Evolutionary conservation across 352 stramenopile genomes (phyloP), one percentile per base, ranked within the genome.

Genomic region (Pythium dissimile): DNA sequence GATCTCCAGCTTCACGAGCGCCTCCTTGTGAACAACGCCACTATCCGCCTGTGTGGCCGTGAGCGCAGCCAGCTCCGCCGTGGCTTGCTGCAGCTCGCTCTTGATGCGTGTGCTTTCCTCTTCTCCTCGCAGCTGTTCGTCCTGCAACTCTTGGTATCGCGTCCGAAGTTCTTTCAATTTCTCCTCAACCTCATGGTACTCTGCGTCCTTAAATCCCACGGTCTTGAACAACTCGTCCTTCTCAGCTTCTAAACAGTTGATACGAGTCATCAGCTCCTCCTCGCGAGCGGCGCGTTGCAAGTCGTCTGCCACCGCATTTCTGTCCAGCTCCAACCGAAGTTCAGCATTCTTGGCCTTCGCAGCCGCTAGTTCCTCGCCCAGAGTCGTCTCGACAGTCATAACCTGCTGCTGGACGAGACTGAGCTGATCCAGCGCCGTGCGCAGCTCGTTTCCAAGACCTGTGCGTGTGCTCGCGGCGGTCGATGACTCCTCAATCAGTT

Each of bases 161-260:
- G 69, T 77, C 30, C 61, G 24, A 9, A 67, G 27, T n/a, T 67
- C 52, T 32, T 63, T 57, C 48, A 59, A 63, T 27, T 63, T 63
- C 38, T 67, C 54, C 10, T 52, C 34, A 15, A 86, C 51, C 21
- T 83, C 62, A 31, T 65, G 43, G 43, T 73, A 71, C 21, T 72
- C 50, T 15, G 54, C 51, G 10, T 63, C 59, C 15, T 84, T 59
- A 18, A 75, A 60, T 12, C 66, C 34, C 5, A 64, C 23, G 28
- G 30, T 59, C 10, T 39, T 39, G 42, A 38, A 39, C 8, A 71
- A 35, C 20, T 66, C 37, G 34, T 27, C 30, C 34, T 71, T 66
- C 18, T 80, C 57, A 6, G 63, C 49, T 48, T 65, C 49, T 15
- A 50, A 4, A 16, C 34, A 39, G 41, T 35, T 9, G 0, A 43